Conservation (phyloP, 1,284 basidiomycete genomes). For the Porodaedalea pini region DNA sequence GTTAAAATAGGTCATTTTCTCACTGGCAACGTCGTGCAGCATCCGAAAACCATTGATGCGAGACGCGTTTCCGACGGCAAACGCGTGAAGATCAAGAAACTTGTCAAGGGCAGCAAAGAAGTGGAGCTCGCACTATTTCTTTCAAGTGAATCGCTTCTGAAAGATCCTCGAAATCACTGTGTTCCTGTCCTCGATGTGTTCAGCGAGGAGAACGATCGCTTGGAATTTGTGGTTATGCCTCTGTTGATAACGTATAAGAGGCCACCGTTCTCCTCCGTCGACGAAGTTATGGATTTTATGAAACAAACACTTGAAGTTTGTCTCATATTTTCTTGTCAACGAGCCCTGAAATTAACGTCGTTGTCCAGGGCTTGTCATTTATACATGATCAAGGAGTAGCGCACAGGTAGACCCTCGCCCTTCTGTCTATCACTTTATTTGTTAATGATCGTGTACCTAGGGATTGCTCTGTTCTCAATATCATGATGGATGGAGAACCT, state of each 20-base stretch:
- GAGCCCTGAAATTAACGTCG: not conserved
- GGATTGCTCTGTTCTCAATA: slow-evolving; percentile 37
- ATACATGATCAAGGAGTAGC: slow-evolving; percentile 6
- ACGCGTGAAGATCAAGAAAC: not conserved
- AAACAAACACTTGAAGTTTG: slow-evolving; percentile 20
- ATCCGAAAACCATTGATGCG: slow-evolving; percentile 1
- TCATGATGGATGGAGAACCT: slow-evolving; percentile 36
- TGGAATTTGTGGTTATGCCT: slow-evolving; percentile 33
- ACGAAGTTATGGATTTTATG: slow-evolving; percentile 33
- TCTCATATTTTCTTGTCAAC: slow-evolving; percentile 9
- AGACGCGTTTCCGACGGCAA: slow-evolving; percentile 24
- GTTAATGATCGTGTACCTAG: slow-evolving; percentile 27
- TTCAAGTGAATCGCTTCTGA: not conserved
- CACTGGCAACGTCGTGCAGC: not conserved
- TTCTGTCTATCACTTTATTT: not conserved
- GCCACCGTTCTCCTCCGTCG: slow-evolving; percentile 31
- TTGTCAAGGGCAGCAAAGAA: not conserved
- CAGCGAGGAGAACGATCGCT: slow-evolving; percentile 22
- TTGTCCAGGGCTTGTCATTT: not conserved
- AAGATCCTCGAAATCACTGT: slow-evolving; percentile 31
- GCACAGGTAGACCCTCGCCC: not conserved
- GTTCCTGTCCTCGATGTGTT: slow-evolving; percentile 30
- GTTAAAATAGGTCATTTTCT: not conserved
- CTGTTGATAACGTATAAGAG: slow-evolving; percentile 27
- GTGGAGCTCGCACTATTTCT: not conserved